Evolutionary conservation across 148 eudicot species (phyloP).

Genomic region (Beta vulgaris): DNA sequence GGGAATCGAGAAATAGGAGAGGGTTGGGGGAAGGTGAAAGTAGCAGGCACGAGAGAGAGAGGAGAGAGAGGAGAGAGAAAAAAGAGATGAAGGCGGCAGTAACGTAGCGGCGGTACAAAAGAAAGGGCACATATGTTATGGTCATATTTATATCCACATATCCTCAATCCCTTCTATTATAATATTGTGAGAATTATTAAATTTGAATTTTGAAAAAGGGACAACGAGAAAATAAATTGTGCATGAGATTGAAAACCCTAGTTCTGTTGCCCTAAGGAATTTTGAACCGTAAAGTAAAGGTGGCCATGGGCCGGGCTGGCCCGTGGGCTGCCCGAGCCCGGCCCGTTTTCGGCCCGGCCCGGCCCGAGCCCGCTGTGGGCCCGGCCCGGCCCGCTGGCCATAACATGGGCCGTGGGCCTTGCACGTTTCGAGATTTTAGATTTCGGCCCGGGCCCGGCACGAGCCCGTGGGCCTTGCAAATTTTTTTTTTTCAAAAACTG

Average conservation of each 20-base stretch:
- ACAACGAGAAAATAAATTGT: background rate
- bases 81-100: slow-evolving; percentile 1
- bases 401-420: too few relatives aligned
- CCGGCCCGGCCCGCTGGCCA: too few relatives aligned
- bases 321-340: too few relatives aligned
- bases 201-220: background rate
- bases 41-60: background rate
- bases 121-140: slow-evolving; percentile 2
- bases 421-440: too few relatives aligned
- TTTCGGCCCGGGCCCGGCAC: too few relatives aligned
- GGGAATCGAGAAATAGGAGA: background rate
- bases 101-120: slow-evolving; percentile 13
- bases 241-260: background rate
- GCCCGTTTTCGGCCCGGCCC: too few relatives aligned
- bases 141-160: slow-evolving; percentile 13
- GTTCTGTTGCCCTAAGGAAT: background rate
- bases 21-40: background rate
- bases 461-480: too few relatives aligned
- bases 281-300: too few relatives aligned
- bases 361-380: too few relatives aligned
- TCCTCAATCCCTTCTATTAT: background rate
- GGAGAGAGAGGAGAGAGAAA: background rate
- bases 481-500: too few relatives aligned
- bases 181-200: background rate
- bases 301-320: too few relatives aligned